Evolutionary conservation across 1,284 basidiomycete genomes (phyloP).

Genomic region (Abortiporus biennis): DNA sequence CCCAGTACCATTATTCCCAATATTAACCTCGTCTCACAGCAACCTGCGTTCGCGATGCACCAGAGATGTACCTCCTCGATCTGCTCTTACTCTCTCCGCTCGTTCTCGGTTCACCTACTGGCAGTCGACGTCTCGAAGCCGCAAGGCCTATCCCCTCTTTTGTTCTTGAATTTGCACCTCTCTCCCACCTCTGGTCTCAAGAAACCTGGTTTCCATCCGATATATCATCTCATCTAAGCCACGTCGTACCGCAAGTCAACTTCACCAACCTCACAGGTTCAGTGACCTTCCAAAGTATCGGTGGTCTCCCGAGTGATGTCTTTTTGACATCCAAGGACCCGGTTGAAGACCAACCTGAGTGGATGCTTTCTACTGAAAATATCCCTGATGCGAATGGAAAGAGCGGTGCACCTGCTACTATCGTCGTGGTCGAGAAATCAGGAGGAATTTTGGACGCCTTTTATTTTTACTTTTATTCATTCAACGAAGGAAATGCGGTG

Average conservation of each 20-base stretch:
- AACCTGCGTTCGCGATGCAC: too few species aligned
- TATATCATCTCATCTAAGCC: conserved; percentile 22
- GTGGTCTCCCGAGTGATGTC: conserved; percentile 15
- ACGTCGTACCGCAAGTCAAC: conserved; percentile 21
- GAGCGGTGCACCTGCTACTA: conserved; percentile 23
- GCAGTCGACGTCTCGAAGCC: too few species aligned
- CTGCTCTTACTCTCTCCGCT: too few species aligned
- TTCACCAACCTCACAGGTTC: conserved; percentile 12
- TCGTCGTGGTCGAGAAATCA: conserved; percentile 27
- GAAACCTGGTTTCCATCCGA: conserved; percentile 28
- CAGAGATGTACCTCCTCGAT: too few species aligned
- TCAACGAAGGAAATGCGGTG: conserved; percentile 23
- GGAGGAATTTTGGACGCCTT: conserved; percentile 31
- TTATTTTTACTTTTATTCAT: conserved; percentile 34
- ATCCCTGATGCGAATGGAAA: conserved; percentile 20
- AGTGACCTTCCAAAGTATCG: conserved; percentile 17
- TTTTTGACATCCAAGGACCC: conserved; percentile 25
- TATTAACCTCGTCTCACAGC: too few species aligned
- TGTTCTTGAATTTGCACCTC: conserved; percentile 19
- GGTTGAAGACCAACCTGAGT: conserved; percentile 19
- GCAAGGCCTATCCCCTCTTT: conserved; percentile 24
- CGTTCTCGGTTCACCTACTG: too few species aligned
- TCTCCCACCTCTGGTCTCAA: conserved; percentile 22
- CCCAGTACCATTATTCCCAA: too few species aligned
- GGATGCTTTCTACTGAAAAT: conserved; percentile 18